Conservation (phyloP, 495 filamentous ascomycete genomes). For the Talaromyces liani region DNA sequence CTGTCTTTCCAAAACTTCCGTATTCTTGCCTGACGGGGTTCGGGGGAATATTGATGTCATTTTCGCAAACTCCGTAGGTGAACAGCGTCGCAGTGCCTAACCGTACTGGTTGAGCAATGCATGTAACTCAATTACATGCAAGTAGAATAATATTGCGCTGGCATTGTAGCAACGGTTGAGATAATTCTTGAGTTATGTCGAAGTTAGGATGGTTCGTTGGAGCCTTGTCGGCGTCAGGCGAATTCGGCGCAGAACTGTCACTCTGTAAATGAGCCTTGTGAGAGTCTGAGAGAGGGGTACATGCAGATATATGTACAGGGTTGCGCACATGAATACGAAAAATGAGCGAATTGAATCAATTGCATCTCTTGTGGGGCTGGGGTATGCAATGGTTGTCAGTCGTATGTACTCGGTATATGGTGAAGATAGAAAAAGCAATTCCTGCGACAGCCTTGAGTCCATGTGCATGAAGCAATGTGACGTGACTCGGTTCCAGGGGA, state of each 20-base stretch:
- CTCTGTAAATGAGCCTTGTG: background rate
- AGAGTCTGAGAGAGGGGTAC: background rate
- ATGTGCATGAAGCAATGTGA: background rate
- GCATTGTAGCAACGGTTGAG: background rate
- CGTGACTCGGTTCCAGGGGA: background rate
- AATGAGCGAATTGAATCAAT: background rate
- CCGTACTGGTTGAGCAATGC: background rate
- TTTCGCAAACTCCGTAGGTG: background rate
- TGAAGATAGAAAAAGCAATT: background rate
- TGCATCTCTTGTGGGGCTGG: background rate
- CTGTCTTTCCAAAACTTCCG: background rate
- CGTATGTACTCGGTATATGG: background rate
- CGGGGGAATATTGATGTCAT: background rate
- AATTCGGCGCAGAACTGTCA: background rate
- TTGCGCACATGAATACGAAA: background rate
- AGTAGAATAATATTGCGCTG: background rate
- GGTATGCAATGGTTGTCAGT: background rate
- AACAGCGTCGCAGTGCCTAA: background rate
- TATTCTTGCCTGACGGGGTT: slow-evolving; percentile 5
- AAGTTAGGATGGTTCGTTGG: background rate
- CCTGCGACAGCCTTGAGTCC: background rate
- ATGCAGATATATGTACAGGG: background rate
- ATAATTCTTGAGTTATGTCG: background rate
- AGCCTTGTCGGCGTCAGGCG: background rate
- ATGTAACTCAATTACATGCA: background rate